Conservation (phyloP, 805 yeast species). For the Suhomyces prunicola region DNA sequence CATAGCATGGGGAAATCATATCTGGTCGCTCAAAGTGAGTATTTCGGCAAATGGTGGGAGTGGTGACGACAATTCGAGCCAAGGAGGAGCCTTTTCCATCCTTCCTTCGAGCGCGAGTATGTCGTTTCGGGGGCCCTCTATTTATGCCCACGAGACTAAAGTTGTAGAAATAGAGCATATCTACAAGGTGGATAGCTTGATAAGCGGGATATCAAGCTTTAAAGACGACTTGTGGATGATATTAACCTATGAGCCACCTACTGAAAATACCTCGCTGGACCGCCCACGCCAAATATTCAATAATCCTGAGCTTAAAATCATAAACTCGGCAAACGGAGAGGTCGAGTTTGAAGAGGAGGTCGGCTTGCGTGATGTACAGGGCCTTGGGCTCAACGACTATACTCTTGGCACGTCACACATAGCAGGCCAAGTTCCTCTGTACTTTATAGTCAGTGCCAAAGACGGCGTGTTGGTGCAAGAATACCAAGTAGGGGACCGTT, state of each 20-base stretch:
- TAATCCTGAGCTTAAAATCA: constrained; percentile 73
- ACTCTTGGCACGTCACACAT: constrained; percentile 52
- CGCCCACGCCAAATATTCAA: constrained; percentile 20
- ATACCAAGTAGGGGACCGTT: constrained; percentile 64
- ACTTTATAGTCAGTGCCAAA: constrained; percentile 71
- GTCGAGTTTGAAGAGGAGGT: constrained; percentile 80
- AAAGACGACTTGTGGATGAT: constrained; percentile 68
- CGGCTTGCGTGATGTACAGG: constrained; percentile 52
- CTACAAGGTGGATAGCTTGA: constrained; percentile 47
- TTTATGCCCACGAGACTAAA: constrained; percentile 35
- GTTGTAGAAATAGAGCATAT: constrained; percentile 46
- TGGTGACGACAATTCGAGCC: neutral
- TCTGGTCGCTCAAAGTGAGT: constrained; percentile 64
- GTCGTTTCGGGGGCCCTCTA: constrained; percentile 41
- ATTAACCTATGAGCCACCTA: constrained; percentile 48
- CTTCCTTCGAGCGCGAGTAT: constrained; percentile 56
- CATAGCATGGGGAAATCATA: constrained; percentile 78
- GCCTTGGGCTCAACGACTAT: constrained; percentile 77
- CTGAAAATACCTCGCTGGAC: constrained; percentile 9
- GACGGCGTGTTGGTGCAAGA: constrained; percentile 79
- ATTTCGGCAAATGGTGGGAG: constrained; percentile 4
- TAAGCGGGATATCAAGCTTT: constrained; percentile 78
- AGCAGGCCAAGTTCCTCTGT: constrained; percentile 41
- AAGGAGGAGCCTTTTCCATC: constrained; percentile 16
- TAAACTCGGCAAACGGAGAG: constrained; percentile 63